A percentile compares a stretch with the other conserved stretches of the same genome.
These are phyloP conservation scores for Metschnikowia kofuensis DNA, from an alignment of 805 yeast genomes.

Conservation along the genomic window DNA sequence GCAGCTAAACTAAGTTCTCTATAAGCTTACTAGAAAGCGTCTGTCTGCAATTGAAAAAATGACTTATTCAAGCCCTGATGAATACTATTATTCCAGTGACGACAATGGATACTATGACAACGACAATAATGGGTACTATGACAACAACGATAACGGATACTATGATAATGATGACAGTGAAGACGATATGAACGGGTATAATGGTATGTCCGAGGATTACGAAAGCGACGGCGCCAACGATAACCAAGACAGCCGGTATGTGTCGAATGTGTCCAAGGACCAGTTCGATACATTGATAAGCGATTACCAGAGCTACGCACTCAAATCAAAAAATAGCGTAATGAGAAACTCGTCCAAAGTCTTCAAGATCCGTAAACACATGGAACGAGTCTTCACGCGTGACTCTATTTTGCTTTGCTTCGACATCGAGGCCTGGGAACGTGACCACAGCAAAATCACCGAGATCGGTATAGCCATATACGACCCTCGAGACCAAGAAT, in stretches of 20 bases:
- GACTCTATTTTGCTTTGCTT: conserved; percentile 19
- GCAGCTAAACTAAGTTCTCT: too few relatives aligned
- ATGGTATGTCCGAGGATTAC: not conserved
- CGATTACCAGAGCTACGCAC: not conserved
- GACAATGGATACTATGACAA: not conserved
- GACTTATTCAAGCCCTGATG: too few relatives aligned
- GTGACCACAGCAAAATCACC: conserved; percentile 14
- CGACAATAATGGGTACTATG: not conserved
- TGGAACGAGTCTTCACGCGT: conserved; percentile 20
- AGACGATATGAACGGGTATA: not conserved
- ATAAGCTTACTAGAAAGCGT: too few relatives aligned
- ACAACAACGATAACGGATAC: not conserved
- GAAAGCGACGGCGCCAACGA: not conserved
- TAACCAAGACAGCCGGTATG: too few relatives aligned
- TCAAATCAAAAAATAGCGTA: not conserved
- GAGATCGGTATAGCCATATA: conserved; percentile 26
- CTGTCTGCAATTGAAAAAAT: too few relatives aligned
- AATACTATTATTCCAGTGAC: too few relatives aligned
- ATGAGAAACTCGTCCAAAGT: not conserved
- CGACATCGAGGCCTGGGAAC: conserved; percentile 27
- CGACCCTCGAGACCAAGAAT: conserved; percentile 19
- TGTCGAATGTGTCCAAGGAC: not conserved
- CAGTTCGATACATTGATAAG: not conserved
- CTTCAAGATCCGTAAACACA: not conserved
- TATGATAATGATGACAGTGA: not conserved